Percentiles rank a stretch among this genome's conserved stretches.
Evolutionary conservation across 148 eudicot species (phyloP).

Genomic region (Gaultheria prostrata): DNA sequence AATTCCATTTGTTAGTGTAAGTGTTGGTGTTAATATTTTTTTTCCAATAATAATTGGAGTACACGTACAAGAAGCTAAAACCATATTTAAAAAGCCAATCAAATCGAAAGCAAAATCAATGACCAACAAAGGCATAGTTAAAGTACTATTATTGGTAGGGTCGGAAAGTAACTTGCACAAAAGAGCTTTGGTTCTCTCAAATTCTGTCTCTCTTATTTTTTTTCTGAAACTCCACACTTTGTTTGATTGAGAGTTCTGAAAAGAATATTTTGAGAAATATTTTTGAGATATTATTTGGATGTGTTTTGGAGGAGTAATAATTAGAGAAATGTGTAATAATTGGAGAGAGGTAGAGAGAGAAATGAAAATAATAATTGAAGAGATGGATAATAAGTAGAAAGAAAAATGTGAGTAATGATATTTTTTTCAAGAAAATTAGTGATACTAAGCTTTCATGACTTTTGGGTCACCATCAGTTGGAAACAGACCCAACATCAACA

Average conservation of each 20-base stretch:
- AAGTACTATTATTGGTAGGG: neutral
- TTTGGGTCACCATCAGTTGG: conserved; percentile 22
- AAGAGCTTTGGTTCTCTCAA: neutral
- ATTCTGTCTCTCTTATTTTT: neutral
- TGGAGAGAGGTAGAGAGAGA: no score
- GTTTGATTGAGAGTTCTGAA: no score
- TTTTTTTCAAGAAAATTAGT: neutral
- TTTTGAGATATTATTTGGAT: no score
- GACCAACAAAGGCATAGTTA: neutral
- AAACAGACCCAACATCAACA: conserved; percentile 20
- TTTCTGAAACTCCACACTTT: neutral
- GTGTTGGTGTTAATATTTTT: neutral
- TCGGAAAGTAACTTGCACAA: neutral
- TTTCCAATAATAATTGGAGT: no score
- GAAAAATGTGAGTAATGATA: no score
- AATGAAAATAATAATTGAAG: no score
- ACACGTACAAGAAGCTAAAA: neutral
- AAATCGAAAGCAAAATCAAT: no score
- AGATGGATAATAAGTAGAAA: no score
- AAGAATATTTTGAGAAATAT: no score
- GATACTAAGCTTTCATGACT: conserved; percentile 13
- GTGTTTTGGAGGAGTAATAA: no score
- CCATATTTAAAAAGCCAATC: neutral
- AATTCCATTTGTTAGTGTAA: neutral
- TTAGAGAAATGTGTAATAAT: no score